Conservation (phyloP, 2,329 filamentous ascomycete genomes). For the Arthrobotrys iridis region DNA sequence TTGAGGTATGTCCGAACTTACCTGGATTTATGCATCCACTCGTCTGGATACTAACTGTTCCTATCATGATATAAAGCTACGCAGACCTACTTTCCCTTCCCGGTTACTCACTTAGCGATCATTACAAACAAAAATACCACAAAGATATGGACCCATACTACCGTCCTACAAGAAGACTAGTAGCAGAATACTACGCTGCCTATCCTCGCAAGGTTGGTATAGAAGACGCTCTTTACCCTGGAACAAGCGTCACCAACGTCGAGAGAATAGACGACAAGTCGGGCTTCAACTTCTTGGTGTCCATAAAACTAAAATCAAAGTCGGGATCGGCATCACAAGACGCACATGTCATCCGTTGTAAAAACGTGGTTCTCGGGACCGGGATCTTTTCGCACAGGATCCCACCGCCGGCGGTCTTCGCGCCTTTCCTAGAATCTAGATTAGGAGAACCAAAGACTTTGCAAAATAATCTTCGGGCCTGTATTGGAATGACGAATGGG, state of each 20-base stretch:
- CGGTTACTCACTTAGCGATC: constrained; percentile 68
- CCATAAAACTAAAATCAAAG: constrained; percentile 63
- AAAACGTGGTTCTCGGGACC: constrained; percentile 69
- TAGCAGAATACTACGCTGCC: constrained; percentile 67
- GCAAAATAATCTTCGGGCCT: constrained; percentile 56
- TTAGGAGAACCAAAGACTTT: not conserved
- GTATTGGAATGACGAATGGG: not conserved
- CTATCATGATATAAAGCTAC: constrained; percentile 62
- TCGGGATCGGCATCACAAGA: constrained; percentile 12
- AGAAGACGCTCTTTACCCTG: constrained; percentile 61
- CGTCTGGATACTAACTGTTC: not conserved
- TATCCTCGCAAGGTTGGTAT: constrained; percentile 68
- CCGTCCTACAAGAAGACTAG: constrained; percentile 67
- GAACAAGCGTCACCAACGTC: constrained; percentile 44
- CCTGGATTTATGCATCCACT: not conserved
- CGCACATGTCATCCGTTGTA: constrained; percentile 67
- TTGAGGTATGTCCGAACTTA: constrained; percentile 61
- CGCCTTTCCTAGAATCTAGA: constrained; percentile 62
- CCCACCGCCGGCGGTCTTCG: constrained; percentile 65
- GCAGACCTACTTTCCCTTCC: constrained; percentile 71
- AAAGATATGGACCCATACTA: constrained; percentile 66
- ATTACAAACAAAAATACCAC: constrained; percentile 63
- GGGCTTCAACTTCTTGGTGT: constrained; percentile 49
- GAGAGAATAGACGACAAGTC: constrained; percentile 38
- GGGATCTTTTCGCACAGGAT: constrained; percentile 70